Conservation (phyloP, 2,329 filamentous ascomycete species). For the Fusarium sp. region DNA sequence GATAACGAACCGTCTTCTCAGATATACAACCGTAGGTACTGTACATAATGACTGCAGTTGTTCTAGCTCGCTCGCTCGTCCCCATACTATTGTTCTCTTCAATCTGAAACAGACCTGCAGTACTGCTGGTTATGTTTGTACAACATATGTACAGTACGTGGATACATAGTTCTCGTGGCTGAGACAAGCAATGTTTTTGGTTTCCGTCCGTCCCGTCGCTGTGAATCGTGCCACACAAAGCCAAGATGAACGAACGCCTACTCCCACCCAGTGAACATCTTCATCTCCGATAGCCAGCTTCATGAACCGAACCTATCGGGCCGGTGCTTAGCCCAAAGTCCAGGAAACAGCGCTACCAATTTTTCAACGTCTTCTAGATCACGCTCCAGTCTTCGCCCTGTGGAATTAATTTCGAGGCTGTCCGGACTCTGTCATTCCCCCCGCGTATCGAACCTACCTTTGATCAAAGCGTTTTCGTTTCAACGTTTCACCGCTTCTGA, state of each 20-base stretch:
- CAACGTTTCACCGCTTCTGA: constrained; percentile 13
- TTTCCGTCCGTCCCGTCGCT: not conserved
- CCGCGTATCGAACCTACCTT: not conserved
- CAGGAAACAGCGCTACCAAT: not conserved
- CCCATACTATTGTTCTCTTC: not conserved
- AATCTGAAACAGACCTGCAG: not conserved
- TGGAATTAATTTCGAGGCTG: constrained; percentile 10
- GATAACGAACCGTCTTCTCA: not conserved
- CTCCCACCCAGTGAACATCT: not conserved
- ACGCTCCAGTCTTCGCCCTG: not conserved
- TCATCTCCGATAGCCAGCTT: constrained; percentile 11
- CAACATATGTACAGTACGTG: not conserved
- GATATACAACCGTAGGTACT: not conserved
- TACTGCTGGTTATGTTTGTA: not conserved
- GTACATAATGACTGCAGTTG: not conserved
- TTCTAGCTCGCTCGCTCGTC: not conserved
- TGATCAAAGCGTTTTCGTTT: constrained; percentile 32
- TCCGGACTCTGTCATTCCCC: not conserved
- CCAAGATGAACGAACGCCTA: not conserved
- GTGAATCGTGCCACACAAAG: constrained; percentile 1
- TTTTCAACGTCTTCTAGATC: not conserved
- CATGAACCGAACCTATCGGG: constrained; percentile 5
- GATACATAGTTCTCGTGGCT: not conserved
- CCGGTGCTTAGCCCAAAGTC: not conserved
- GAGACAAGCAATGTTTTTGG: not conserved